These are phyloP conservation scores for Apiotrichum siamense DNA, from an alignment of 1,284 basidiomycete genomes.

Conservation along the genomic window DNA sequence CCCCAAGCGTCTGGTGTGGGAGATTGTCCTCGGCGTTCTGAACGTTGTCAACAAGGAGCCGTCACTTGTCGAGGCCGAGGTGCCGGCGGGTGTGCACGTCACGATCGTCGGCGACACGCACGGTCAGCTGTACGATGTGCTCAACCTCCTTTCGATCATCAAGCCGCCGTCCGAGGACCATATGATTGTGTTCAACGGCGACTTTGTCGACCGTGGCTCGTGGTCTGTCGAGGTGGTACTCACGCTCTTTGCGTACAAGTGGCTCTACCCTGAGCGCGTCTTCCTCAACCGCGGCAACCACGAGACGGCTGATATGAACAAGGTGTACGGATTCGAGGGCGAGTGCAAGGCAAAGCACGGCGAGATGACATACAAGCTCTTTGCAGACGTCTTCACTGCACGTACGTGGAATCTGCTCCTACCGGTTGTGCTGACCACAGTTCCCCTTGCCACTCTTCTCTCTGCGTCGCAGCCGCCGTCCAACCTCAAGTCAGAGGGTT, in stretches of 20 bases:
- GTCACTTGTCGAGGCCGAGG: conserved; percentile 69
- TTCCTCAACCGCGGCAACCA: conserved; percentile 95
- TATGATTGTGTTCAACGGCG: conserved; percentile 83
- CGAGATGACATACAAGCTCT: conserved; percentile 81
- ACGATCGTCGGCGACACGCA: conserved; percentile 82
- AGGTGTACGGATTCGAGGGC: conserved; percentile 88
- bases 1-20: conserved; percentile 84
- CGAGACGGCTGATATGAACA: conserved; percentile 78
- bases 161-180: conserved; percentile 75
- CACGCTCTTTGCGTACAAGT: conserved; percentile 93
- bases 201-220: conserved; percentile 93
- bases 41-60: conserved; percentile 69
- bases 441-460: conserved; percentile 84
- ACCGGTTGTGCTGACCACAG: conserved; percentile 51
- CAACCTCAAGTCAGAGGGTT: conserved; percentile 43
- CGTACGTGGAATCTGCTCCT: conserved; percentile 54
- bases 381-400: conserved; percentile 83
- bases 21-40: conserved; percentile 82
- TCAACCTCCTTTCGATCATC: conserved; percentile 80
- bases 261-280: conserved; percentile 81
- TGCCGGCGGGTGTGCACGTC: conserved; percentile 71
- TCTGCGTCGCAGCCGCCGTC: conserved; percentile 62
- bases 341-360: conserved; percentile 94
- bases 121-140: conserved; percentile 86
- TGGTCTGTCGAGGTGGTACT: conserved; percentile 95